These are phyloP conservation scores for Auxenochlorella protothecoides DNA, from an alignment of 139 green algal genomes.

Conservation along the genomic window DNA sequence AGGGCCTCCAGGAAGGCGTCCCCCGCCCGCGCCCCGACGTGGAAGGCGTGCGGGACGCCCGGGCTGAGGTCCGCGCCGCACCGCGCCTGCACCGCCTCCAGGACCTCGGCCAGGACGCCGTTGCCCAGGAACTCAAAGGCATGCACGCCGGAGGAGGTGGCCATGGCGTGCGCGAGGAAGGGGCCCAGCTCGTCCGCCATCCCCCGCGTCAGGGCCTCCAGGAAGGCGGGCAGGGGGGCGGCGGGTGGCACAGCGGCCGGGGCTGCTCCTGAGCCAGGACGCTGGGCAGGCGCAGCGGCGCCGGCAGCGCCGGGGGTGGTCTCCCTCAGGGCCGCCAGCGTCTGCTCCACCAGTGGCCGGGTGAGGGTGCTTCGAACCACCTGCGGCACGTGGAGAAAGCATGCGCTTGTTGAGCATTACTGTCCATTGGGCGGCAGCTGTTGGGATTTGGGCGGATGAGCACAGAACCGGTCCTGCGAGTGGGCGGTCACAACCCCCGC, in stretches of 20 bases:
- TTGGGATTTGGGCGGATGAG: no score
- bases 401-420: no score
- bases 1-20: constrained; percentile 46
- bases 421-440: no score
- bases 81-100: constrained; percentile 32
- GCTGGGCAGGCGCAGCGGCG: background rate
- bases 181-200: constrained; percentile 23
- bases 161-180: constrained; percentile 19
- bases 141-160: constrained; percentile 20
- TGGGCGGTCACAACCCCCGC: no score
- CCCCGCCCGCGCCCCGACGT: constrained; percentile 63
- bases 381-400: no score
- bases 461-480: no score
- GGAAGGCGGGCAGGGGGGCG: background rate
- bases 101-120: constrained; percentile 68
- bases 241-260: background rate
- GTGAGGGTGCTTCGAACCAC: no score
- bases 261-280: constrained; percentile 2
- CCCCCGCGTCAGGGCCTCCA: constrained; percentile 11
- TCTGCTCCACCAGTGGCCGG: no score
- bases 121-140: constrained; percentile 69
- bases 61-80: constrained; percentile 66
- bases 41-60: constrained; percentile 71
- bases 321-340: no score
- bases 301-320: no score